These are phyloP conservation scores for Taphrina sp. DNA, from an alignment of 1,139 yeast genomes.

Conservation along the genomic window DNA sequence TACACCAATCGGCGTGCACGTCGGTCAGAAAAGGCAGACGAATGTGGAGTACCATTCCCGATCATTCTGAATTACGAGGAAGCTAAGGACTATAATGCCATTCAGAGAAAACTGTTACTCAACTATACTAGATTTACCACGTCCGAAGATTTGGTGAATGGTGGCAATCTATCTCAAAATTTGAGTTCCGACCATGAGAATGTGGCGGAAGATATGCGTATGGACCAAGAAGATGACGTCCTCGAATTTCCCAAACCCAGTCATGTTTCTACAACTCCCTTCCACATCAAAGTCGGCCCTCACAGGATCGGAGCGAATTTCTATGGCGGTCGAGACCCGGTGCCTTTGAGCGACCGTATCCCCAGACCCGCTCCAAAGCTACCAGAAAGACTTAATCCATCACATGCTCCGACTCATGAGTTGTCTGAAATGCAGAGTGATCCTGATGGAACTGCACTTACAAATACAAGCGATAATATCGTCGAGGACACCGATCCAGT, in stretches of 20 bases:
- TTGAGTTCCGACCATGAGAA: neutral
- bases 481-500: neutral
- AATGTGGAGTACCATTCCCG: slow-evolving; percentile 72
- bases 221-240: slow-evolving; percentile 21
- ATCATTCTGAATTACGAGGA: slow-evolving; percentile 56
- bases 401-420: neutral
- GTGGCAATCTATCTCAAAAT: neutral
- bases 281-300: slow-evolving; percentile 25
- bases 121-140: slow-evolving; percentile 38
- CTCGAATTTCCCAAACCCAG: neutral
- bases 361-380: neutral
- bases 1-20: slow-evolving; percentile 40
- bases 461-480: neutral
- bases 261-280: neutral
- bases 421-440: neutral
- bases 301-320: slow-evolving; percentile 18
- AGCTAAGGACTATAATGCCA: slow-evolving; percentile 53
- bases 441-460: neutral
- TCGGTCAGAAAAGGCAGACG: slow-evolving; percentile 46
- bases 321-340: slow-evolving; percentile 12
- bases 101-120: slow-evolving; percentile 53
- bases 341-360: neutral
- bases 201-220: slow-evolving; percentile 3
- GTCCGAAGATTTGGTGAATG: slow-evolving; percentile 9
- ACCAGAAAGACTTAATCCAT: no score